A percentile compares a stretch with the other conserved stretches of the same genome.
Evolutionary conservation across 2,329 filamentous ascomycete genomes (phyloP).

Genomic region (Esteya vermicola): DNA sequence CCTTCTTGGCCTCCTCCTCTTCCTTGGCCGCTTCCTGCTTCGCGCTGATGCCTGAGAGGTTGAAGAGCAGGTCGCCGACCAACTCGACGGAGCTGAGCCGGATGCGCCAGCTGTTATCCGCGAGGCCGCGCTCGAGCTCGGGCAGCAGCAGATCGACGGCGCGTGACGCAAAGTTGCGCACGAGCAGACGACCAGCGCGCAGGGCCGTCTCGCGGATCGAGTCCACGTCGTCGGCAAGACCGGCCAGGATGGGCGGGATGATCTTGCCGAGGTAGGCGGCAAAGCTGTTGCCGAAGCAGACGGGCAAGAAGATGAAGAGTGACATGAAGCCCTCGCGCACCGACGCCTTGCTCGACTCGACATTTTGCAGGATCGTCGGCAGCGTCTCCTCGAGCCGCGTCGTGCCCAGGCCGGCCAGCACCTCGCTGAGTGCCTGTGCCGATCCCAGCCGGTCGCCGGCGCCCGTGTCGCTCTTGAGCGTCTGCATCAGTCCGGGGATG

Average conservation of each 20-base stretch:
- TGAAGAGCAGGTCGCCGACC: slow-evolving; percentile 93
- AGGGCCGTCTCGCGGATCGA: slow-evolving; percentile 95
- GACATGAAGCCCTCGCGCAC: slow-evolving; percentile 99
- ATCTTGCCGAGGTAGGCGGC: slow-evolving; percentile 90
- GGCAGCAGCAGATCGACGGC: slow-evolving; percentile 89
- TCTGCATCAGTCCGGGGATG: slow-evolving; percentile 94
- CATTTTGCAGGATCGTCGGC: slow-evolving; percentile 91
- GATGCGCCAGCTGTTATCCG: slow-evolving; percentile 96
- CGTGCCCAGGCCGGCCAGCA: slow-evolving; percentile 87
- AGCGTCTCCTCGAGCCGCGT: slow-evolving; percentile 86
- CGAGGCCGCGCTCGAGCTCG: slow-evolving; percentile 87
- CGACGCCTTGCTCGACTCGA: slow-evolving; percentile 75
- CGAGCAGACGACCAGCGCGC: slow-evolving; percentile 79
- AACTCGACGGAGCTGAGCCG: slow-evolving; percentile 96
- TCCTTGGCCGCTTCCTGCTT: slow-evolving; percentile 52
- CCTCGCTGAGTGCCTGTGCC: slow-evolving; percentile 89
- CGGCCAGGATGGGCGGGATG: slow-evolving; percentile 86
- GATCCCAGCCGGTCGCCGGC: slow-evolving; percentile 93
- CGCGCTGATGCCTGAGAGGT: slow-evolving; percentile 83
- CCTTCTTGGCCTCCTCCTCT: too few relatives aligned
- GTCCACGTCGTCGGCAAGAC: slow-evolving; percentile 89
- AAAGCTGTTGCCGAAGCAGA: slow-evolving; percentile 98
- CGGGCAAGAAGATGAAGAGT: slow-evolving; percentile 95
- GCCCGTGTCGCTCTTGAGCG: slow-evolving; percentile 91
- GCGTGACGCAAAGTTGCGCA: slow-evolving; percentile 95